These are phyloP conservation scores for Colletotrichum musicola DNA, from an alignment of 2,329 filamentous ascomycete species.

Conservation along the genomic window DNA sequence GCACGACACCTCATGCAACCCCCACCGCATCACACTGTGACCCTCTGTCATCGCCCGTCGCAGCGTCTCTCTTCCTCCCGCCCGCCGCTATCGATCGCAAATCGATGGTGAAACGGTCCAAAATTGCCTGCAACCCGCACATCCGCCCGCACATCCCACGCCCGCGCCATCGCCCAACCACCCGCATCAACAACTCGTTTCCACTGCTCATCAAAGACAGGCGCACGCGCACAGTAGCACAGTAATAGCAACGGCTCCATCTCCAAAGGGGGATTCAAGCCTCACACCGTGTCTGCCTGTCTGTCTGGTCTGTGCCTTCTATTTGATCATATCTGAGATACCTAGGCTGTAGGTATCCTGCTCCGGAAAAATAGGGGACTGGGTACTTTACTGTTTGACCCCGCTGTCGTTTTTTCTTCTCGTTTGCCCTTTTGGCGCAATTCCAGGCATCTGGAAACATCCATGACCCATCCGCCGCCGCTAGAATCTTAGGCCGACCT, in stretches of 20 bases:
- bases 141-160: conserved; percentile 8
- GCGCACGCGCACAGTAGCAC: background rate
- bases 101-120: conserved; percentile 32
- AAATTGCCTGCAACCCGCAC: conserved; percentile 21
- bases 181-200: too few relatives aligned
- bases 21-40: conserved; percentile 2
- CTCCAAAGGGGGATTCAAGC: too few relatives aligned
- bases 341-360: background rate
- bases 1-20: conserved; percentile 3
- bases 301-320: background rate
- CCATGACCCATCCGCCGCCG: conserved; percentile 37
- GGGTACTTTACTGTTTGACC: conserved; percentile 7
- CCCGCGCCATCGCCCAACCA: background rate
- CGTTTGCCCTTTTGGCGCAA: background rate
- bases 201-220: conserved; percentile 4
- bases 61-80: conserved; percentile 1
- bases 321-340: too few relatives aligned
- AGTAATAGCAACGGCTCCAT: background rate
- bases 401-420: conserved; percentile 27
- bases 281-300: too few relatives aligned
- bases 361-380: conserved; percentile 9
- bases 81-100: conserved; percentile 27
- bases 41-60: conserved; percentile 2
- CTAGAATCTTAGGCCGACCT: conserved; percentile 22
- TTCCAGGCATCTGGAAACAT: conserved; percentile 35